Conservation (phyloP, 306 rosid genomes). For the Geum urbanum region DNA sequence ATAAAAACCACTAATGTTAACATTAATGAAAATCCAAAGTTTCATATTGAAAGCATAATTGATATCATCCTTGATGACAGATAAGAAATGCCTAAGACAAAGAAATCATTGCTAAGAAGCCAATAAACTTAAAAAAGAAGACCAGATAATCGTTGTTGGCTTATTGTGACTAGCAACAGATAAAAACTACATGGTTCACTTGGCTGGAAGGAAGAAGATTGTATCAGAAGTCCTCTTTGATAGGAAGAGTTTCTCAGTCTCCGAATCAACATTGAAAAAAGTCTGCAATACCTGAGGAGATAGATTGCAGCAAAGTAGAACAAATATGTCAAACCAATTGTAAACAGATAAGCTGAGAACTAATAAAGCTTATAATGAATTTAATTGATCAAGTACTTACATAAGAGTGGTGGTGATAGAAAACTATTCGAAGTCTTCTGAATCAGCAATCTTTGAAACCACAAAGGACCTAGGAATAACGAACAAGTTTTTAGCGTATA, state of each 20-base stretch:
- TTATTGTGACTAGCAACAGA: too few relatives aligned
- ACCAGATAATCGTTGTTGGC: too few relatives aligned
- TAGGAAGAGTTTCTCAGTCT: conserved; percentile 52
- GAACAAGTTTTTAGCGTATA: conserved; percentile 63
- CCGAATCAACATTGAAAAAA: conserved; percentile 66
- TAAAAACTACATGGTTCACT: conserved; percentile 18
- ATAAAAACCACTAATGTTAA: too few relatives aligned
- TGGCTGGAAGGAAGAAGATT: conserved; percentile 82
- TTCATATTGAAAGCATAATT: too few relatives aligned
- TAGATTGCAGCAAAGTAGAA: conserved; percentile 42
- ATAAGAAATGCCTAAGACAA: too few relatives aligned
- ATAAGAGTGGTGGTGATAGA: conserved; percentile 76
- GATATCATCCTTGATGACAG: too few relatives aligned
- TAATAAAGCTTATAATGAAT: too few relatives aligned
- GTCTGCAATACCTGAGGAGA: conserved; percentile 71
- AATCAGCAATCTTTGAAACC: conserved; percentile 78
- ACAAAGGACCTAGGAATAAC: conserved; percentile 81
- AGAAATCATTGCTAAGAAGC: too few relatives aligned
- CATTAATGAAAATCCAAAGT: too few relatives aligned
- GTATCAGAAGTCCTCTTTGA: conserved; percentile 71
- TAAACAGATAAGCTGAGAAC: too few relatives aligned
- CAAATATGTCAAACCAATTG: neutral
- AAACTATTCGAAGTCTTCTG: conserved; percentile 83
- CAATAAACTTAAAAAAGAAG: too few relatives aligned
- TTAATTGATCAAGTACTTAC: conserved; percentile 25